Base-by-base conservation (phyloP, 2,329 filamentous ascomycete genomes). In the Xenoacremonium recifei region DNA sequence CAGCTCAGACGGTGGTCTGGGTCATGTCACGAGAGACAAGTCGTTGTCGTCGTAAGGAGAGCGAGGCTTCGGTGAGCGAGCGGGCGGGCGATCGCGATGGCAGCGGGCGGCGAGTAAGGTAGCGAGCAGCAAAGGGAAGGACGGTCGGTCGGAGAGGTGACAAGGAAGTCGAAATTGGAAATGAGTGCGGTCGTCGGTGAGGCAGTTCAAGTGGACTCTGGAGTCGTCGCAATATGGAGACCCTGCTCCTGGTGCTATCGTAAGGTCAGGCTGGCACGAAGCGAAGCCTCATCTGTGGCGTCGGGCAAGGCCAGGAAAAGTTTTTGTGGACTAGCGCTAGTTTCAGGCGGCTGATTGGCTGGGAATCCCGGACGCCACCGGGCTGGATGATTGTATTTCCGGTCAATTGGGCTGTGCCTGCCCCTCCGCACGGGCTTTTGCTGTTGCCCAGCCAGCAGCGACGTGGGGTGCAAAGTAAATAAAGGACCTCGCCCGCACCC, bases 401-500 rank as follows among this genome's bases (percentile, higher is more conserved):
- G n/a, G n/a, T n/a, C n/a, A n/a, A n/a, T n/a, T n/a, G 9, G 30
- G 15, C 30, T 16, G 30, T 15, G 9, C 6, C 6, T 32, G 30
- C 30, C 30, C 15, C 7, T 20, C 51, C 51, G 53, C 51, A 37
- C 48, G 53, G 53, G 48, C 25, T 45, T 47, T 48, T 47, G 43
- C 13, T 13, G 66, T 69, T 69, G 66, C 64, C 64, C 50, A 60
- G 64, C 51, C 62, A 67, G 53, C 51, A 5, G 12, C 13, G 25
- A 25, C 36, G 62, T 66, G 64, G 65, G 63, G 57, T 61, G 21
- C 41, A 60, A 66, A 62, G 68, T 72, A 72, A 73, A 73, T 71
- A 72, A 71, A 72, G 71, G 60, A 46, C 53, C 45, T 40, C 55
- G 48, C 49, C 48, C 51, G 30, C 21, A 46, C 43, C 20, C 18